A percentile compares a stretch with the other conserved stretches of the same genome.
Conservation (phyloP, 768 basidiomycete species). For the Collybiopsis luxurians region DNA sequence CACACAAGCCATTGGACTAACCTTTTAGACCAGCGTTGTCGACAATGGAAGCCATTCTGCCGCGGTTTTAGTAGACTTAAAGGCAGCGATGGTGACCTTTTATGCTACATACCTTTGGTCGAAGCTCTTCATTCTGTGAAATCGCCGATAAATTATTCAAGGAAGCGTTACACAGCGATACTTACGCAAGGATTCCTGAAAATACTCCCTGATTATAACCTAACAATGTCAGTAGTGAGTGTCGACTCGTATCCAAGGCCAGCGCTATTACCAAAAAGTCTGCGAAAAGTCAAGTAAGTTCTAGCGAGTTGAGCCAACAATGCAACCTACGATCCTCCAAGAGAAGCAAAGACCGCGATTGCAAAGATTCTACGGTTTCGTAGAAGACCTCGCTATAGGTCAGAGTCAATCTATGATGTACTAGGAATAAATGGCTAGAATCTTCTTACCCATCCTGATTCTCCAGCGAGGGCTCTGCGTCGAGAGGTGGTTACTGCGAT, state of each 20-base stretch:
- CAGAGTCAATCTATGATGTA: not conserved
- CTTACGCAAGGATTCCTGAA: conserved; percentile 67
- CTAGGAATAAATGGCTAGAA: not conserved
- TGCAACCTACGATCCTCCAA: conserved; percentile 65
- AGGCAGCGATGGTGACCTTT: too few species aligned
- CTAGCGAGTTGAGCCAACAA: conserved; percentile 1
- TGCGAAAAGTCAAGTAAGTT: conserved; percentile 23
- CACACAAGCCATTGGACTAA: too few species aligned
- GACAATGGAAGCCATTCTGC: conserved; percentile 57
- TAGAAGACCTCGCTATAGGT: conserved; percentile 63
- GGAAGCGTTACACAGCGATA: not conserved
- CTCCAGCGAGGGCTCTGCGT: conserved; percentile 55
- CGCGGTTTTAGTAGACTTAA: not conserved
- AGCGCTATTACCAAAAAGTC: conserved; percentile 52
- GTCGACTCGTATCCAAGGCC: not conserved
- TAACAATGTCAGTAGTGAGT: conserved; percentile 20
- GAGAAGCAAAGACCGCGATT: conserved; percentile 74
- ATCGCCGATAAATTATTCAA: not conserved
- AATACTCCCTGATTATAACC: conserved; percentile 80
- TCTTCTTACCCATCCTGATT: conserved; percentile 69
- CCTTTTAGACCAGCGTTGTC: conserved; percentile 40
- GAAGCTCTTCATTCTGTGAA: conserved; percentile 47
- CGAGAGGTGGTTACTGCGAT: conserved; percentile 39
- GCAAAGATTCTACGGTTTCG: conserved; percentile 64
- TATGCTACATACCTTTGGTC: conserved; percentile 25